Evolutionary conservation across 257 asterid species (phyloP), one percentile per base, ranked within the genome.

Genomic region (Haberlea rhodopensis): DNA sequence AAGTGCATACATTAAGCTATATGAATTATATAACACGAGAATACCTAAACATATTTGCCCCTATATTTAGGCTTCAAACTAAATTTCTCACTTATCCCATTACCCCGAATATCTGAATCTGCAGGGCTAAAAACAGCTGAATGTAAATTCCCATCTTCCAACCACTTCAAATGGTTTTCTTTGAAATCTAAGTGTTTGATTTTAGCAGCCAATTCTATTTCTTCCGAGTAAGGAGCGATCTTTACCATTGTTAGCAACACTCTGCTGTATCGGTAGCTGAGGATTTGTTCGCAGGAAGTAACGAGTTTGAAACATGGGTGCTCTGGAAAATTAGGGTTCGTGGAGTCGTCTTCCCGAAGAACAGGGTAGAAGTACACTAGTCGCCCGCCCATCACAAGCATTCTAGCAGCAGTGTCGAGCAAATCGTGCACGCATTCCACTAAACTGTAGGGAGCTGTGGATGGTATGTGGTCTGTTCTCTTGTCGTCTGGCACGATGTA

Each of bases 361-460:
- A 85, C 79, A 1, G 99, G 99, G 73, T 84, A 94, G 87, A 94
- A 94, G 83, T 90, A 94, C 15, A 94, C 97, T 2, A 94, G 94
- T 3, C 97, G 89, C 34, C 99, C 99, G 1, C 90, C 91, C 80
- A 77, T 85, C 49, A 87, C 92, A 5, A 94, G 99, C 97, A 87
- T 87, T 63, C 62, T 86, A 57, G 95, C 96, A 1, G 96, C 99
- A 71, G 86, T 80, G 87, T 94, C 95, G 4, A 94, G 95, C 79
- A 94, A 70, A 72, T 94, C 99, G 16, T 94, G 96, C 43, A 94
- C 95, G n/a, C 99, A 94, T 78, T 94, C 99, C 2, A 76, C 97
- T 71, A 94, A 74, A 82, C 99, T 87, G 83, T 90, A 94, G 28
- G 97, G 71, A 15, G 97, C 99, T 0, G 99, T 94, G 7, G 99